These are phyloP conservation scores for Candida adriatica DNA, from an alignment of 805 yeast genomes.

Conservation along the genomic window DNA sequence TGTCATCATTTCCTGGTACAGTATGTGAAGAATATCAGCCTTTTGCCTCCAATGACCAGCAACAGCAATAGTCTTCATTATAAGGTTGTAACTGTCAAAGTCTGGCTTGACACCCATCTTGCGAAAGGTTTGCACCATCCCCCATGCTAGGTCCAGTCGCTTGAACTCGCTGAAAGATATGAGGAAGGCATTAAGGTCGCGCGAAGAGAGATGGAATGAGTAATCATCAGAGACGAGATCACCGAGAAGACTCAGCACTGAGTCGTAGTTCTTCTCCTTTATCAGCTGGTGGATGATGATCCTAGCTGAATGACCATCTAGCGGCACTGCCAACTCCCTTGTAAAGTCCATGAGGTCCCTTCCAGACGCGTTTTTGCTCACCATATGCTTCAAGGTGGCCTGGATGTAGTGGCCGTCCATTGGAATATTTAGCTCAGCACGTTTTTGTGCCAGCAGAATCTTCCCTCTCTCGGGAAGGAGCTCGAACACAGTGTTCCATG, in stretches of 20 bases:
- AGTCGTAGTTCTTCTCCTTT: slow-evolving; percentile 21
- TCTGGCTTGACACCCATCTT: slow-evolving; percentile 25
- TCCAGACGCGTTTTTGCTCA: slow-evolving; percentile 7
- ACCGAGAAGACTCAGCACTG: slow-evolving; percentile 25
- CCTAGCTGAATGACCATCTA: slow-evolving; percentile 21
- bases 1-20: slow-evolving; percentile 19
- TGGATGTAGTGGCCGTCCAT: slow-evolving; percentile 23
- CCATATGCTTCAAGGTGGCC: slow-evolving; percentile 20
- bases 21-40: slow-evolving; percentile 19
- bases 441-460: slow-evolving; percentile 24
- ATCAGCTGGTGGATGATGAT: slow-evolving; percentile 23
- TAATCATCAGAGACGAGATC: slow-evolving; percentile 4
- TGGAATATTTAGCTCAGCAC: slow-evolving; percentile 27
- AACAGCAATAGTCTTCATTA: slow-evolving; percentile 29
- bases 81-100: slow-evolving; percentile 25
- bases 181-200: slow-evolving; percentile 26
- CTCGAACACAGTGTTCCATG: slow-evolving; percentile 31
- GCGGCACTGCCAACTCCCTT: slow-evolving; percentile 17
- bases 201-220: slow-evolving; percentile 12
- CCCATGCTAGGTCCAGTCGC: slow-evolving; percentile 29
- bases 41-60: slow-evolving; percentile 26
- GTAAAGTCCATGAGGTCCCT: slow-evolving; percentile 11
- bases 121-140: slow-evolving; percentile 27
- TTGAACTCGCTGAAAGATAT: slow-evolving; percentile 26
- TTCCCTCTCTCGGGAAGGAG: slow-evolving; percentile 30